Evolutionary conservation across 2,329 filamentous ascomycete species (phyloP).

Genomic region (Colletotrichum phormii): DNA sequence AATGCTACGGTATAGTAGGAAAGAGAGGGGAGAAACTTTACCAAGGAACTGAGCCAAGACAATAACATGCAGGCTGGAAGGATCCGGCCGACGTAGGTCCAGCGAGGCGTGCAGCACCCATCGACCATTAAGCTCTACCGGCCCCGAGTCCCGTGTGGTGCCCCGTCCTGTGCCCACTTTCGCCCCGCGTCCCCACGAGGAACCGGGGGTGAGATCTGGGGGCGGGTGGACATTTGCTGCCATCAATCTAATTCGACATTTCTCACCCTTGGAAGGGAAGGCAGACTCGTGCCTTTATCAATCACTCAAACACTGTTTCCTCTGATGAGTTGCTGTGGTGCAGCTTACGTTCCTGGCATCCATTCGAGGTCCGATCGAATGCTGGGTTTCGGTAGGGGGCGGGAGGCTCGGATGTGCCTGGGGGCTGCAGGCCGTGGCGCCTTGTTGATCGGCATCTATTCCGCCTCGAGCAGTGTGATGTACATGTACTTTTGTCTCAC

Average conservation of each 20-base stretch:
- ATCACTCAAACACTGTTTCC: neutral
- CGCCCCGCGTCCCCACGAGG: neutral
- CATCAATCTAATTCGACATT: neutral
- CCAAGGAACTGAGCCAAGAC: neutral
- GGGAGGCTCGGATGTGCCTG: neutral
- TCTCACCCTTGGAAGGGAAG: neutral
- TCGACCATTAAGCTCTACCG: neutral
- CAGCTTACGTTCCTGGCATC: neutral
- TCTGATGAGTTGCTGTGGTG: neutral
- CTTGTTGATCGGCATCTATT: conserved; percentile 28
- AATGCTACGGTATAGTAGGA: too few species aligned
- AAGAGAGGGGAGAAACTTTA: neutral
- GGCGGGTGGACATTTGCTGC: neutral
- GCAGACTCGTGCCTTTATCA: neutral
- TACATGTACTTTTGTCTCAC: neutral
- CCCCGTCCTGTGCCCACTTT: too few species aligned
- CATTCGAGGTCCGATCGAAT: neutral
- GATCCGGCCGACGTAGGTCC: conserved; percentile 15
- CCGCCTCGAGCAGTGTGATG: conserved; percentile 9
- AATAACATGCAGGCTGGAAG: neutral
- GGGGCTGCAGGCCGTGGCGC: conserved; percentile 11
- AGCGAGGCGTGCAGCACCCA: neutral
- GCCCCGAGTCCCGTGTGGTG: conserved; percentile 4
- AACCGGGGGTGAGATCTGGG: neutral
- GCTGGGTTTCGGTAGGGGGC: neutral